Evolutionary conservation across 2,329 filamentous ascomycete species (phyloP).

Genomic region (Botrytis medusae): DNA sequence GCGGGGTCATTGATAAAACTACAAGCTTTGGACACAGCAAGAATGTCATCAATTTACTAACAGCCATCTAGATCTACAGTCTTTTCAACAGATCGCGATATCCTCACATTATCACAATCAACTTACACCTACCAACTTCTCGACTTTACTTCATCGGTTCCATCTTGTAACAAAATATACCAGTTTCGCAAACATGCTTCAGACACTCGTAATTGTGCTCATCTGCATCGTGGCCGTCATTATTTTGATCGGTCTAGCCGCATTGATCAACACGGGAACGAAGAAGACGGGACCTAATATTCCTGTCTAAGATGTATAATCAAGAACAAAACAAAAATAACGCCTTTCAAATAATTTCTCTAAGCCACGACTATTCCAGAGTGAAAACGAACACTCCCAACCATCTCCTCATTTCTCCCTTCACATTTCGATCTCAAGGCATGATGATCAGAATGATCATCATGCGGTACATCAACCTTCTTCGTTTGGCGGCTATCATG

Average conservation of each 20-base stretch:
- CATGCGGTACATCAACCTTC: not conserved
- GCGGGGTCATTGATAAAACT: not conserved
- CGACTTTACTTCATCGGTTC: not conserved
- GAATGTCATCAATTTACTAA: not conserved
- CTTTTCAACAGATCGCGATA: not conserved
- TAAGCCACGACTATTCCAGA: not conserved
- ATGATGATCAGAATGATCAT: not conserved
- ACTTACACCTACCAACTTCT: not conserved
- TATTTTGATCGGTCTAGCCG: not conserved
- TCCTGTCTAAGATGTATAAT: conserved; percentile 8
- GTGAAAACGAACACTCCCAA: not conserved
- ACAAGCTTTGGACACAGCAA: not conserved
- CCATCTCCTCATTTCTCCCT: not conserved
- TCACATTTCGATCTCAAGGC: not conserved
- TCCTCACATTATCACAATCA: not conserved
- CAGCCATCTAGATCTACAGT: conserved; percentile 5
- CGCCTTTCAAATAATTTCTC: not conserved
- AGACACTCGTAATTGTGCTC: conserved; percentile 11
- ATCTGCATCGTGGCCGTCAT: conserved; percentile 8
- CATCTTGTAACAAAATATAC: not conserved
- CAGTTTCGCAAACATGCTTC: conserved; percentile 5
- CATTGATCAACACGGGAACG: conserved; percentile 7
- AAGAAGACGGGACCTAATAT: not conserved
- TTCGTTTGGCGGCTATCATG: not conserved
- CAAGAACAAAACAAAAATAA: not conserved